A percentile compares a stretch with the other conserved stretches of the same genome.
phyloP scores from a whole-genome alignment of 495 filamentous ascomycete genomes.

The Geopyxis carbonaria region DNA sequence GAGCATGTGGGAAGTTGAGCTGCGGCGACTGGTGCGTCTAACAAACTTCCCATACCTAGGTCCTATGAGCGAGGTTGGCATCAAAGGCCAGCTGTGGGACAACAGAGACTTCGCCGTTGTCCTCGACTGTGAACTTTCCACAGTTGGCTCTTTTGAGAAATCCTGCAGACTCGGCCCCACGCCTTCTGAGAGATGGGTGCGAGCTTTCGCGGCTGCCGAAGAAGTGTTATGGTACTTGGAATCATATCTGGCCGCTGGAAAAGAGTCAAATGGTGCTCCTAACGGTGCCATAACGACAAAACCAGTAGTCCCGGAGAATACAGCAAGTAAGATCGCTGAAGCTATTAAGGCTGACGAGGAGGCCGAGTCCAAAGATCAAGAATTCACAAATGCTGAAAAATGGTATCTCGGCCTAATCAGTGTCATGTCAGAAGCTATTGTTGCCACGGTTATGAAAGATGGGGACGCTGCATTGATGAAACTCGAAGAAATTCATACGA shows the following conservation, averaged over 20 bases:
- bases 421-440: not conserved
- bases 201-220: slow-evolving; percentile 19
- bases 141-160: slow-evolving; percentile 17
- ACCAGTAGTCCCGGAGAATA: slow-evolving; percentile 5
- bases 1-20: slow-evolving; percentile 24
- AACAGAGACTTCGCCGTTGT: slow-evolving; percentile 26
- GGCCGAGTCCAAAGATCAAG: slow-evolving; percentile 5
- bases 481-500: not conserved
- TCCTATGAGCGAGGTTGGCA: slow-evolving; percentile 4
- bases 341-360: slow-evolving; percentile 9
- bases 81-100: slow-evolving; percentile 19
- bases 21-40: slow-evolving; percentile 20
- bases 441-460: not conserved
- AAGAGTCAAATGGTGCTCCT: slow-evolving; percentile 1
- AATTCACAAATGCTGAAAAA: slow-evolving; percentile 6
- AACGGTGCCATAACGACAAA: no score
- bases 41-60: slow-evolving; percentile 8
- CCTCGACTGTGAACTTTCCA: slow-evolving; percentile 18
- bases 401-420: not conserved
- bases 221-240: slow-evolving; percentile 8
- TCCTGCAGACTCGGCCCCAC: slow-evolving; percentile 17
- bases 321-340: not conserved
- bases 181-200: slow-evolving; percentile 19
- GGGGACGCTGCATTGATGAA: not conserved
- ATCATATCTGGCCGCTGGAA: slow-evolving; percentile 1